Base-by-base conservation (phyloP, 208 protist genomes). In the Trypanosoma mega region DNA sequence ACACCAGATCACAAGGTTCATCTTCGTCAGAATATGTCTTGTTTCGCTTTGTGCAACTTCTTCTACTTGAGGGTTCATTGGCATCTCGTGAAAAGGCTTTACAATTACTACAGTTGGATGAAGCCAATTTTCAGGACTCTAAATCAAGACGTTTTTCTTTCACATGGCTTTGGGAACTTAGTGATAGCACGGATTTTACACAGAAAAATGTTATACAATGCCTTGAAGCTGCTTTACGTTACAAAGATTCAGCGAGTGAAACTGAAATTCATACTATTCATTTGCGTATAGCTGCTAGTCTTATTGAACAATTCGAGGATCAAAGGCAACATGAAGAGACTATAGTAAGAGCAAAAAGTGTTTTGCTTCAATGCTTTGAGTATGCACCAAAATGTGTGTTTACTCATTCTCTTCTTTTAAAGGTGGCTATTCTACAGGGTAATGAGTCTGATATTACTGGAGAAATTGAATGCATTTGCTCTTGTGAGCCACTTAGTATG, bases 191-290 rank as follows among this genome's bases (percentile, higher is more conserved):
- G 5, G 51, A 53, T 26, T 72, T 58, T 49, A 41, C 36, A 14
- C 39, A 34, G 6, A 26, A 18, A n/a, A 4, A 60, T 23, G 20
- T 54, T 45, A 26, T 64, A 18, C 47, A 64, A 44, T 50, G 56
- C 30, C 56, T 72, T 31, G 65, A 72, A 39, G 29, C 57, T 14
- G 55, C 57, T 16, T 21, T 64, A 8, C 39, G 21, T 30, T 60
- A 60, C 64, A 50, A 57, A 60, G 65, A 72, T 33, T 64, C 47
- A 47, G 65, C 65, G 14, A 72, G 65, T 54, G 65, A 72, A 14
- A 26, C 6, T 5, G 65, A 72, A 33, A 53, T 52, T 18, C 51
- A 54, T 59, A 12, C 56, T 27, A 12, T 72, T 7, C 27, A 45
- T 20, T 50, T 72, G 50, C 65, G 57, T 48, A 20, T 72, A 20